Evolutionary conservation across 257 asterid genomes (phyloP).

Genomic region (Paraleonurus japonicus): DNA sequence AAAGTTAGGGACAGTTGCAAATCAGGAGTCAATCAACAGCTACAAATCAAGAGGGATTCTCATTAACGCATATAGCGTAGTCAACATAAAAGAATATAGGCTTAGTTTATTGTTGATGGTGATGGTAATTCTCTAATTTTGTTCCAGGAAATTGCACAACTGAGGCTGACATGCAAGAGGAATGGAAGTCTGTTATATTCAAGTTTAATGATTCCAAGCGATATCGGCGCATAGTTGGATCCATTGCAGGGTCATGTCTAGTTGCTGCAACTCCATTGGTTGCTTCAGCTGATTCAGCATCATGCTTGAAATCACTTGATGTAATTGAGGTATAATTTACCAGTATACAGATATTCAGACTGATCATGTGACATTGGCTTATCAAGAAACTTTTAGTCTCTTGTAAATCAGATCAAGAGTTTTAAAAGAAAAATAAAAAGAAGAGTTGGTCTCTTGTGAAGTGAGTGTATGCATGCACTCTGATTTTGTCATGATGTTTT

Average conservation of each 20-base stretch:
- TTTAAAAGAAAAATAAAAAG: too few relatives aligned
- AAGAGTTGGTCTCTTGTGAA: too few relatives aligned
- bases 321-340: slow-evolving; percentile 59
- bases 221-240: slow-evolving; percentile 77
- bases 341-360: background rate
- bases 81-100: background rate
- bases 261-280: slow-evolving; percentile 74
- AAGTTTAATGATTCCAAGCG: slow-evolving; percentile 73
- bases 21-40: too few relatives aligned
- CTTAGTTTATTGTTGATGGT: background rate
- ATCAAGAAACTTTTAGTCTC: background rate
- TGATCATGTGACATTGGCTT: background rate
- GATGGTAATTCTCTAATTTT: slow-evolving; percentile 18
- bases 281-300: slow-evolving; percentile 71
- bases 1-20: too few relatives aligned
- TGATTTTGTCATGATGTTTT: too few relatives aligned
- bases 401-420: slow-evolving; percentile 8
- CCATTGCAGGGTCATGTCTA: slow-evolving; percentile 80
- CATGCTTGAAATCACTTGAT: slow-evolving; percentile 70
- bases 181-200: slow-evolving; percentile 71
- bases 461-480: too few relatives aligned
- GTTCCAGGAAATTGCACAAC: slow-evolving; percentile 28
- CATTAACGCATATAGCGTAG: background rate
- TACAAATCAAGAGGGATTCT: too few relatives aligned
- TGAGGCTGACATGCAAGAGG: slow-evolving; percentile 39